phyloP scores from a whole-genome alignment of 129 eudicot species.

The Flaveria trinervia region DNA sequence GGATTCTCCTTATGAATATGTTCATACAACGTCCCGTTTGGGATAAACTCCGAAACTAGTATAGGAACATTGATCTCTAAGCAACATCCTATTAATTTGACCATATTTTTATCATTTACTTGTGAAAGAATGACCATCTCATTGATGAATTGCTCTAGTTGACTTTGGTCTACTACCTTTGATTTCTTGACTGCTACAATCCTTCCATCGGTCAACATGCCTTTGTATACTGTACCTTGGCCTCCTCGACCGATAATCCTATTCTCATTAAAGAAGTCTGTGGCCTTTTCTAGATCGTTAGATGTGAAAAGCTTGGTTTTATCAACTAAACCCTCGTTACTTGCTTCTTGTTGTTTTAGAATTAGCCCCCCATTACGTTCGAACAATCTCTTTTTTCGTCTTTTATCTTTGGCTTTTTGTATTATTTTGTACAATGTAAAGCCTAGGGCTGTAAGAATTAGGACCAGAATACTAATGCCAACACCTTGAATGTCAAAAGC shows the following conservation, averaged over 20 bases:
- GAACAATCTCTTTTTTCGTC: constrained; percentile 34
- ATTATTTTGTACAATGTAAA: constrained; percentile 14
- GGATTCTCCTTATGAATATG: constrained; percentile 19
- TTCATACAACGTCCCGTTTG: constrained; percentile 34
- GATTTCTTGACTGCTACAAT: constrained; percentile 41
- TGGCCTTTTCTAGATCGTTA: constrained; percentile 32
- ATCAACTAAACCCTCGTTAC: constrained; percentile 25
- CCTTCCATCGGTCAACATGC: constrained; percentile 25
- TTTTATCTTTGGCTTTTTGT: constrained; percentile 26
- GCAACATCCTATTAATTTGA: too few species aligned
- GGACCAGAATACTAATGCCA: not conserved
- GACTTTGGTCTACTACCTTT: constrained; percentile 25
- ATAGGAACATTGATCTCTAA: too few species aligned
- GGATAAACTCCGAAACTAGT: not conserved
- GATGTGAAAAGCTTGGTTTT: constrained; percentile 33
- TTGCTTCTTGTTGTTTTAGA: constrained; percentile 32
- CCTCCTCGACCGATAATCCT: constrained; percentile 41
- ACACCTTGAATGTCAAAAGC: too few species aligned
- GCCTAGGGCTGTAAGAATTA: constrained; percentile 13
- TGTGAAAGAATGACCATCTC: constrained; percentile 3
- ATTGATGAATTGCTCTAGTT: constrained; percentile 37
- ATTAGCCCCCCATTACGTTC: constrained; percentile 44
- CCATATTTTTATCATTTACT: not conserved
- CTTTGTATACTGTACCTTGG: too few species aligned
- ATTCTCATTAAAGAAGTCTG: constrained; percentile 29